phyloP scores from a whole-genome alignment of 148 eudicot species.

The Vaccinium macrocarpon region DNA sequence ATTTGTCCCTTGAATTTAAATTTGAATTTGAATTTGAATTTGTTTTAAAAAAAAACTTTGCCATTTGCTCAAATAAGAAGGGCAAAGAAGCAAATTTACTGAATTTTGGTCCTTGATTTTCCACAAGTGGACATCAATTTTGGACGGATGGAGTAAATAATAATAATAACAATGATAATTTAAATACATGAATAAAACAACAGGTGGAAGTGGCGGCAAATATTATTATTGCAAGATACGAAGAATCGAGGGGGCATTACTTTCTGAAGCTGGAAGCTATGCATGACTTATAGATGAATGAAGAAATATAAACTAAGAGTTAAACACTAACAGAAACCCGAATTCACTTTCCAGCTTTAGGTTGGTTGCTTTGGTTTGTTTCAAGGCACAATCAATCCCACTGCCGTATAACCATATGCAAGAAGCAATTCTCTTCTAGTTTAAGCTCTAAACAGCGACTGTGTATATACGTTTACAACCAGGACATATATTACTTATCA shows the following conservation, averaged over 20 bases:
- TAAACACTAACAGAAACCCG: not conserved
- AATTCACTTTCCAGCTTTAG: not conserved
- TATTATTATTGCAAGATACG: not conserved
- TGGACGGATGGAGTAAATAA: no score
- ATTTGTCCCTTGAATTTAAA: no score
- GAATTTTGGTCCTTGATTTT: no score
- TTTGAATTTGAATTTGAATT: no score
- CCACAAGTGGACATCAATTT: no score
- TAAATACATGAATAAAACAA: not conserved
- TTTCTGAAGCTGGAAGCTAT: constrained; percentile 1
- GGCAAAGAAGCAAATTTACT: no score
- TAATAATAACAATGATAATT: not conserved
- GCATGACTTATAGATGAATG: not conserved
- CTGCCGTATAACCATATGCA: not conserved
- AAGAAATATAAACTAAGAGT: not conserved
- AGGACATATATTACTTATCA: not conserved
- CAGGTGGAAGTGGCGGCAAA: not conserved
- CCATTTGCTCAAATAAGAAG: no score
- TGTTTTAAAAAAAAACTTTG: no score
- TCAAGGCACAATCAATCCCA: not conserved
- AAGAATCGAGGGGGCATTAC: not conserved
- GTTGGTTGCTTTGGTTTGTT: not conserved
- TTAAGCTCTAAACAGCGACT: not conserved
- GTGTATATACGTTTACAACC: not conserved
- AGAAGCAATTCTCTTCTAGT: not conserved